These are phyloP conservation scores for Hygrocybe punicea DNA, from an alignment of 768 basidiomycete species.

Conservation along the genomic window DNA sequence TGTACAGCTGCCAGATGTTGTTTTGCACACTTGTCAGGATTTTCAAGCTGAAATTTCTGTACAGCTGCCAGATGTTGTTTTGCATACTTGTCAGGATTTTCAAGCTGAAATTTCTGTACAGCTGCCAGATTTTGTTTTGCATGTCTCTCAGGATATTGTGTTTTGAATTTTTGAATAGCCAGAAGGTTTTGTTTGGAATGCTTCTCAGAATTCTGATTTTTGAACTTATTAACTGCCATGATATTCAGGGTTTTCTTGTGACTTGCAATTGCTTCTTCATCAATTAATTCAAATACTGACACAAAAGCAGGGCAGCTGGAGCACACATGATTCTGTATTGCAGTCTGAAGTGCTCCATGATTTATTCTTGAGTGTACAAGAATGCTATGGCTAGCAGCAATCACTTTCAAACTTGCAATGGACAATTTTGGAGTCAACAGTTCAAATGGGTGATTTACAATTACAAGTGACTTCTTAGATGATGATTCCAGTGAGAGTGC, in stretches of 20 bases:
- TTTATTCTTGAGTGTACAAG: background rate
- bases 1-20: too few relatives aligned
- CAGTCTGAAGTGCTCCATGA: background rate
- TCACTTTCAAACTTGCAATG: background rate
- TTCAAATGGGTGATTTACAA: background rate
- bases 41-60: too few relatives aligned
- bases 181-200: too few relatives aligned
- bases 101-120: too few relatives aligned
- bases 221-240: background rate
- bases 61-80: too few relatives aligned
- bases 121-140: too few relatives aligned
- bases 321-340: too few relatives aligned
- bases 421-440: background rate
- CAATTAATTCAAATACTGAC: background rate
- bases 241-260: background rate
- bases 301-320: background rate
- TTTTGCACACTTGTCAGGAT: too few relatives aligned
- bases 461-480: background rate
- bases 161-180: too few relatives aligned
- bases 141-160: too few relatives aligned
- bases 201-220: background rate
- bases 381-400: background rate
- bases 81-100: too few relatives aligned
- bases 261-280: background rate
- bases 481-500: too few relatives aligned